These are phyloP conservation scores for Lolium perenne DNA, from an alignment of 176 grass and related monocot genomes.

Conservation along the genomic window DNA sequence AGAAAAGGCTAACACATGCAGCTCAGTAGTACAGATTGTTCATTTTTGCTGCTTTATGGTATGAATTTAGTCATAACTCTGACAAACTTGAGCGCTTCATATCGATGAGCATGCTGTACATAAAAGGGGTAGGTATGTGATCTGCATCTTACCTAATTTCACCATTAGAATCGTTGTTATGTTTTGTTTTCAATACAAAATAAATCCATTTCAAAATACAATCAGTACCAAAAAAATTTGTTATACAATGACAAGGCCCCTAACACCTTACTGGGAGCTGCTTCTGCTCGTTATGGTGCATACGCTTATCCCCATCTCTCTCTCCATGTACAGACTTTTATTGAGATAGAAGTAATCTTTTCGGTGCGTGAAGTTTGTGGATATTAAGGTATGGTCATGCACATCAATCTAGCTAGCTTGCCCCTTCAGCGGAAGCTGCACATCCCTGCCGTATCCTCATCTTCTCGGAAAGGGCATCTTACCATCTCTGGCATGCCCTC, in stretches of 20 bases:
- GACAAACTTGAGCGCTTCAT: not conserved
- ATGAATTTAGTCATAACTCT: slow-evolving; percentile 28
- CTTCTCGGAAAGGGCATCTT: too few species aligned
- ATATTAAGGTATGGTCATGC: too few species aligned
- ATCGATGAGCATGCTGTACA: slow-evolving; percentile 19
- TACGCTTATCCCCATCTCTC: too few species aligned
- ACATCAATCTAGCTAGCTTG: too few species aligned
- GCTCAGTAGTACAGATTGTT: slow-evolving; percentile 46
- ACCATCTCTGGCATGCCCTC: too few species aligned
- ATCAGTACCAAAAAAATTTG: not conserved
- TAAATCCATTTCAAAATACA: not conserved
- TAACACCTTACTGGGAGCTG: too few species aligned
- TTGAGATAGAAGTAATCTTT: too few species aligned
- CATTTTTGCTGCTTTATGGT: slow-evolving; percentile 20
- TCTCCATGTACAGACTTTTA: too few species aligned
- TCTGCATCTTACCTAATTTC: slow-evolving; percentile 11
- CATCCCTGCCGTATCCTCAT: too few species aligned
- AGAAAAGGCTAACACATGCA: slow-evolving; percentile 84
- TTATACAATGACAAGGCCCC: not conserved
- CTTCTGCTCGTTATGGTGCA: too few species aligned
- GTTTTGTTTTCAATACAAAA: not conserved
- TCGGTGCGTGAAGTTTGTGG: too few species aligned
- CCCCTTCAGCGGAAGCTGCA: too few species aligned
- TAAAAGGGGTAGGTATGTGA: slow-evolving; percentile 17
- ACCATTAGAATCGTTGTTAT: not conserved